These are phyloP conservation scores for Mortierella sp. DNA, from an alignment of 371 early-diverging fungal genomes.

Conservation along the genomic window DNA sequence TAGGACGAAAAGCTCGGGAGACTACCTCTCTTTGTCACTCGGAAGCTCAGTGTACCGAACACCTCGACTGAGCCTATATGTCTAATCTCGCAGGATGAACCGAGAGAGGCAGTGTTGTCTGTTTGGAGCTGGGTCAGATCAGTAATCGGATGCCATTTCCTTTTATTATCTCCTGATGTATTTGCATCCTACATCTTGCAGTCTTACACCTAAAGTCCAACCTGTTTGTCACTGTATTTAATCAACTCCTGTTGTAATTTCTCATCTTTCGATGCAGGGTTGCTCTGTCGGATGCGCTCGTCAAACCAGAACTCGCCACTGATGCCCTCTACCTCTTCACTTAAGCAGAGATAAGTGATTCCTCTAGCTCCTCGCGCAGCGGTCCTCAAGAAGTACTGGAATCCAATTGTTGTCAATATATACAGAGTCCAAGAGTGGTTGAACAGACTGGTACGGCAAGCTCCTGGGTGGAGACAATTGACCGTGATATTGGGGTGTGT, in stretches of 20 bases:
- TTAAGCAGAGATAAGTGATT: constrained; percentile 33
- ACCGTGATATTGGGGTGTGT: constrained; percentile 41
- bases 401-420: constrained; percentile 35
- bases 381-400: constrained; percentile 27
- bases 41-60: too few species aligned
- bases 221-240: constrained; percentile 12
- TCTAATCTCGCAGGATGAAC: too few species aligned
- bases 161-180: too few species aligned
- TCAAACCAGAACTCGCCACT: constrained; percentile 51
- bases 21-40: too few species aligned
- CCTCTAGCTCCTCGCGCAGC: constrained; percentile 38
- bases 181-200: background rate
- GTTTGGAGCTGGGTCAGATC: too few species aligned
- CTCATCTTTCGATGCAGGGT: constrained; percentile 32
- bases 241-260: constrained; percentile 29
- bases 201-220: background rate
- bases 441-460: constrained; percentile 34
- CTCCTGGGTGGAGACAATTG: constrained; percentile 42
- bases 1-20: too few species aligned
- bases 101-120: too few species aligned
- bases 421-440: constrained; percentile 30
- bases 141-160: too few species aligned
- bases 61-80: too few species aligned
- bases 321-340: constrained; percentile 51
- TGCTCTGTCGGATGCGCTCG: constrained; percentile 44